Base-by-base conservation (phyloP, 2,329 filamentous ascomycete species). In the Fusarium papillatum region DNA sequence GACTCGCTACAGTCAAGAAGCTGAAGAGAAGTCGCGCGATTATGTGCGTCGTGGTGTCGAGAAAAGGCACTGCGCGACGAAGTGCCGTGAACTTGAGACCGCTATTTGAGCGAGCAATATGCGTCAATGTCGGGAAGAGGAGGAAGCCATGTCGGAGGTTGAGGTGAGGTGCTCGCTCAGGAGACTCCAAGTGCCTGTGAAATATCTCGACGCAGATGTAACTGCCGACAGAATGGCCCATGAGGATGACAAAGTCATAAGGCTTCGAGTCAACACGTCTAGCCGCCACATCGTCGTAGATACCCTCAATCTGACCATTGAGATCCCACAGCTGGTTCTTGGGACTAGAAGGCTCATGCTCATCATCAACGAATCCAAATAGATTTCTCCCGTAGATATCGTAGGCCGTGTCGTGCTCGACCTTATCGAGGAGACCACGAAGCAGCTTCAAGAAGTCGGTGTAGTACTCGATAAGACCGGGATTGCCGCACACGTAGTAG, bases 401-500 rank as follows among this genome's bases (percentile, higher is more conserved):
- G 78, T 91, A 89, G 4, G 85, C 81, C 9, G 83, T 80, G 57
- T 71, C 74, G 36, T 68, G 60, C 73, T 87, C 85, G 8, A 82
- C 83, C 29, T 82, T 82, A 73, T 89, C 85, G 16, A 95, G 84
- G 16, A 91, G 83, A 1, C 83, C 81, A 57, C 91, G 87, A 3
- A 95, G 84, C 17, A 88, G 85, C 0, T 85, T 85, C 14, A 95
- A 86, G 82, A 95, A 96, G 43, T 90, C 87, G 69, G 84, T 85
- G 83, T 96, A 96, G 87, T 94, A 96, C 68, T 89, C 90, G 63
- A 95, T 89, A 22, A 95, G 86, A 7, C 94, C 94, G 7, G 94
- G 94, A 76, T 96, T 96, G 24, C 94, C 94, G 34, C 93, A 90
- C 48, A 96, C 88, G 83, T 95, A 93, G 85, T 92, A 95, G 76